Evolutionary conservation across 2,329 filamentous ascomycete genomes (phyloP), one percentile per base, ranked within the genome.

Genomic region (Exophiala sideris): DNA sequence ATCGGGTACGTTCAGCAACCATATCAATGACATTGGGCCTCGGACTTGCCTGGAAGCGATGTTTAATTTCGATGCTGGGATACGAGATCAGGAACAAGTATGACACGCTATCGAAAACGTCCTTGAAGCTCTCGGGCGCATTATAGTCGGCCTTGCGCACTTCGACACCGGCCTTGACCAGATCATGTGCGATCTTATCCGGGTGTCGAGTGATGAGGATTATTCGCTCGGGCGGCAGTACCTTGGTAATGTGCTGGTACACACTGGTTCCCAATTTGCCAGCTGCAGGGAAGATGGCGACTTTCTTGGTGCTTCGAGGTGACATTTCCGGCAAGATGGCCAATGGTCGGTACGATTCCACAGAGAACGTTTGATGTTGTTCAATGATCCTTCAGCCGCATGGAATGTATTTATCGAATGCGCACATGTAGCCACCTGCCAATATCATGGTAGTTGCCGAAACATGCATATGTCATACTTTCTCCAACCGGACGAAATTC

Each of bases 71-170:
- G 47, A 76, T 71, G 51, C 74, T 76, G 10, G 77, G 72, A 57
- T 78, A 79, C 0, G 79, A 81, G 35, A 84, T 73, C 36, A 84
- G 69, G 64, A 83, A 78, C 42, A 84, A 65, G 29, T 72, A 68
- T 12, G 79, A 73, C 11, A 81, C 69, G 9, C 73, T 77, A 1
- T 69, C 56, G 48, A 83, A 80, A 2, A 73, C 79, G 1, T 66
- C 58, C 36, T 74, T 66, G 20, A 83, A 67, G 2, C 75, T 72
- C 1, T 67, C 61, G 0, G 71, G 67, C 14, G 72, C 67, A 45
- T 81, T 77, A 62, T 79, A 84, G 55, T 76, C 73, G 3, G 78
- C 41, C n/a, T 24, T 44, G 21, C 41, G 41, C 11, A 24, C 21
- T 24, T 44, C 41, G 41, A 44, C 11, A 9, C 41, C 41, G 7